Conservation (phyloP, 257 asterid genomes). For the Lycium ferocissimum region DNA sequence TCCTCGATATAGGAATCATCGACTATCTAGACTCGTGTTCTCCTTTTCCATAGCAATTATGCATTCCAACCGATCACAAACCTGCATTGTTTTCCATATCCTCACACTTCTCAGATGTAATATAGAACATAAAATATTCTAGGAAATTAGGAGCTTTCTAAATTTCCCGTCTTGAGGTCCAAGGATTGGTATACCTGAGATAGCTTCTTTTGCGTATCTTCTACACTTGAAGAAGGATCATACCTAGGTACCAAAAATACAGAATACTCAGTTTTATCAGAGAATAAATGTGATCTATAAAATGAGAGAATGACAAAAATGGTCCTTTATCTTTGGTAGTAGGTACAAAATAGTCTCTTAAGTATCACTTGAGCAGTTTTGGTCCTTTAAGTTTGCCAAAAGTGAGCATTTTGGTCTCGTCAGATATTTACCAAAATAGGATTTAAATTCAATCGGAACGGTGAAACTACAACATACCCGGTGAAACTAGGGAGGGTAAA, state of each 20-base stretch:
- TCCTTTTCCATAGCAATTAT: conserved; percentile 81
- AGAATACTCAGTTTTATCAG: conserved; percentile 14
- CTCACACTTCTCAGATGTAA: not conserved
- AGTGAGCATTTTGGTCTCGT: too few relatives aligned
- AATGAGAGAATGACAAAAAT: too few relatives aligned
- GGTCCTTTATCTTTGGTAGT: too few relatives aligned
- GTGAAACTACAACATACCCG: too few relatives aligned
- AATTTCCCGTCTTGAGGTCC: not conserved
- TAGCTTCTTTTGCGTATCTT: conserved; percentile 48
- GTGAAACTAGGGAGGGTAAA: too few relatives aligned
- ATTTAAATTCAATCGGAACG: too few relatives aligned
- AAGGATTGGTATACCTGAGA: conserved; percentile 55
- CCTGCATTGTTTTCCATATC: conserved; percentile 49
- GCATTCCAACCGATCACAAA: conserved; percentile 72
- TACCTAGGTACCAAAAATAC: conserved; percentile 60
- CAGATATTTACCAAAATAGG: too few relatives aligned
- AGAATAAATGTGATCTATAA: not conserved
- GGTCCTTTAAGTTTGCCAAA: too few relatives aligned
- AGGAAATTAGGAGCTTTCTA: not conserved
- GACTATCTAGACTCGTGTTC: conserved; percentile 59
- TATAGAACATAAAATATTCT: not conserved
- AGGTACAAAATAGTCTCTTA: too few relatives aligned
- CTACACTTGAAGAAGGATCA: conserved; percentile 56
- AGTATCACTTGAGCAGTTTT: too few relatives aligned
- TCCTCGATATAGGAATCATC: conserved; percentile 31